Evolutionary conservation across 2,329 filamentous ascomycete species (phyloP).

Genomic region (Colletotrichum chlorophyti): DNA sequence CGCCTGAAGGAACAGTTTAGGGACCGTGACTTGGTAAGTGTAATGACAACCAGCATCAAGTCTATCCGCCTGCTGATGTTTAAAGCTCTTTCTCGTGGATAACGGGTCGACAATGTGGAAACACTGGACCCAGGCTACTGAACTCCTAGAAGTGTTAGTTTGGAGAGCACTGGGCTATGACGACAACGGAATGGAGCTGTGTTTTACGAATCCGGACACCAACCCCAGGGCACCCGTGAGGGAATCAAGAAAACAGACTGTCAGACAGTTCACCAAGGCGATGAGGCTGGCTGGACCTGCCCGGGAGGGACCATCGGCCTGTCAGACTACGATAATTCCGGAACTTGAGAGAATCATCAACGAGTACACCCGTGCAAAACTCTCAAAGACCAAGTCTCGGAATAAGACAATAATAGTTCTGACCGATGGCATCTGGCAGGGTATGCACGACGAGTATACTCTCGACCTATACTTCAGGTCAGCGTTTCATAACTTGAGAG

Average conservation of each 20-base stretch:
- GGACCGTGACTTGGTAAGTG: constrained; percentile 2
- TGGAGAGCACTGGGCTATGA: constrained; percentile 36
- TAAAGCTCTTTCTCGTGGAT: constrained; percentile 37
- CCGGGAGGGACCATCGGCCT: background rate
- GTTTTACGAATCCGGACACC: constrained; percentile 17
- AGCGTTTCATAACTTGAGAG: background rate
- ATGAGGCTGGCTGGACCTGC: background rate
- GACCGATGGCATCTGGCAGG: constrained; percentile 5
- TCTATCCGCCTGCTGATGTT: too few relatives aligned
- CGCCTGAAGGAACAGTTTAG: background rate
- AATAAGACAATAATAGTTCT: constrained; percentile 11
- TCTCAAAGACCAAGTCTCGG: background rate
- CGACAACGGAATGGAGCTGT: constrained; percentile 36
- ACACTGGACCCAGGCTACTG: constrained; percentile 33
- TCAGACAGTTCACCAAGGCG: background rate
- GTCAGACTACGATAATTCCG: background rate
- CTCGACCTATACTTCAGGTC: background rate
- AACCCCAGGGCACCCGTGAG: background rate
- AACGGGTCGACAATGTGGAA: constrained; percentile 35
- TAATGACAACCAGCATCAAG: too few relatives aligned
- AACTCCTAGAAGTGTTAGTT: constrained; percentile 33
- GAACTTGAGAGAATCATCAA: constrained; percentile 15
- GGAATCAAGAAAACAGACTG: background rate
- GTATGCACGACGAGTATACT: background rate
- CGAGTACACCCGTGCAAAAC: background rate